phyloP scores from a whole-genome alignment of 176 grass and related monocot genomes.

The Tuctoria greenei region DNA sequence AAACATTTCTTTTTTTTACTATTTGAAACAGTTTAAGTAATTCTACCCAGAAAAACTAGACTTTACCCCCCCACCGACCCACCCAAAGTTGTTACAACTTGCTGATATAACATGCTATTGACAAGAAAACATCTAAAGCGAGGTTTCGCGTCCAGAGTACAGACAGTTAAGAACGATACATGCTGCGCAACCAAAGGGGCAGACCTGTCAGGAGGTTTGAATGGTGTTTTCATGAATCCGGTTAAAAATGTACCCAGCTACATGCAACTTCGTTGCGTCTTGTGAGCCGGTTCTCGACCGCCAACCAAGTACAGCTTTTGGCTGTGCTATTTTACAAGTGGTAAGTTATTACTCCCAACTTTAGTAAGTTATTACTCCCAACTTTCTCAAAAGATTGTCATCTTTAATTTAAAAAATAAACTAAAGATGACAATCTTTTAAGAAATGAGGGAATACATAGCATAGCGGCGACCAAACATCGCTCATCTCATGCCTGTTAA shows the following conservation, averaged over 20 bases:
- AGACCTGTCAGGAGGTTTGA: constrained; percentile 7
- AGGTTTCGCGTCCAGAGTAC: neutral
- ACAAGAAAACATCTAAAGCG: neutral
- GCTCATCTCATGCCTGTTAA: constrained; percentile 34
- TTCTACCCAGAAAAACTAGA: no score
- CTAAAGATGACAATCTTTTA: no score
- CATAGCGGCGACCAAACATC: constrained; percentile 31
- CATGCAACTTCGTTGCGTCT: constrained; percentile 56
- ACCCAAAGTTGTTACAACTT: no score
- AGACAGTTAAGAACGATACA: constrained; percentile 19
- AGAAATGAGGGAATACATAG: no score
- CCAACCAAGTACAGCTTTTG: constrained; percentile 20
- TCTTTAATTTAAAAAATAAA: no score
- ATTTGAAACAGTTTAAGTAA: no score
- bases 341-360: constrained; percentile 46
- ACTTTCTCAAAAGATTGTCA: no score
- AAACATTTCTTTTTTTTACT: no score
- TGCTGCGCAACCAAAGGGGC: constrained; percentile 30
- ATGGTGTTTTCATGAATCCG: constrained; percentile 21
- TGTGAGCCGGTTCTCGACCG: constrained; percentile 29
- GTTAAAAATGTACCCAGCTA: constrained; percentile 28
- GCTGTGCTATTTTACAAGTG: constrained; percentile 53
- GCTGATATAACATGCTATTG: no score
- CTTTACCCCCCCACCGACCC: no score
- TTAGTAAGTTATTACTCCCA: no score